Base-by-base conservation (phyloP, 306 rosid species). In the Astragalus membranaceus region DNA sequence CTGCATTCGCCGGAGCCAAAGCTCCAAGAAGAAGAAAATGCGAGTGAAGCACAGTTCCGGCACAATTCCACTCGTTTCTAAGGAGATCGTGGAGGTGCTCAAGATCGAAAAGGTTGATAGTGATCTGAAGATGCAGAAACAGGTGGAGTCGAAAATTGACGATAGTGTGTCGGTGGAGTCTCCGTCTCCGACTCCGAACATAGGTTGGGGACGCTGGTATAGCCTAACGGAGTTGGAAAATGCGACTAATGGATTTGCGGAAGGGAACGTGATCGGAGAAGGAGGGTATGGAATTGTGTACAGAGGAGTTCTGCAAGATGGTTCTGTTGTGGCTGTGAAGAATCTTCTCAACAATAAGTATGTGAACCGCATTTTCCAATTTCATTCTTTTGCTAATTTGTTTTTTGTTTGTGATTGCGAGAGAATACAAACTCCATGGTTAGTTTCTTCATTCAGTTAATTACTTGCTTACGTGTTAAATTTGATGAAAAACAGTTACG, bases 191-290 rank as follows among this genome's bases (percentile, higher is more conserved):
- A 4, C 82, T 8, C 78, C 75, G 58, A 88, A 92, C 73, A 81
- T 90, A n/a, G 97, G 98, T 63, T 90, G 98, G 98, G 98, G 98
- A 0, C 85, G 92, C 12, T 94, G 98, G 98, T 90, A 87, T 60
- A 78, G 82, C 83, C 63, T 94, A 82, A 80, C 73, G 70, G 98
- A 94, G 74, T 79, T 94, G 54, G 87, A 90, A 54, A 16, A 29
- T 12, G 97, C 96, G 8, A 94, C 98, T 0, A 70, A 78, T 67
- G 85, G 85, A 4, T 90, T 94, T 56, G 72, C 86, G 0, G 80
- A 79, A 15, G 81, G 56, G 81, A 94, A 87, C 73, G 85, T 94
- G 76, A 88, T 94, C 70, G 98, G 98, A 55, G 98, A 90, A 82
- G 98, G 98, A 52, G 98, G 98, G 3, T 94, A 94, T 63, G 98